A percentile compares a stretch with the other conserved stretches of the same genome.
Evolutionary conservation across 148 eudicot species (phyloP).

Genomic region (Vaccinium corymbosum): DNA sequence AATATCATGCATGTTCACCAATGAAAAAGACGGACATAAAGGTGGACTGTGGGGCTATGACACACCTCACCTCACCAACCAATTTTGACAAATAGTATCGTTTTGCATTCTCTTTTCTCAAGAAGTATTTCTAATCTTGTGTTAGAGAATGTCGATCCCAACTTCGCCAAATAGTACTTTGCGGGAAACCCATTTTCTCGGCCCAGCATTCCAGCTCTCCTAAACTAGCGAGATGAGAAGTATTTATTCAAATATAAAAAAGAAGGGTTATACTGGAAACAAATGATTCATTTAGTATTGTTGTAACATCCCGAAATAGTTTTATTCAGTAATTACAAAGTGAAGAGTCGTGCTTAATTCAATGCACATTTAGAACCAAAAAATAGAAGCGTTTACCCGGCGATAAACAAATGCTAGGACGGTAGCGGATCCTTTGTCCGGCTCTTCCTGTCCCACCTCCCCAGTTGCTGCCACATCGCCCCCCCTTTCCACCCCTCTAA

Average conservation of each 20-base stretch:
- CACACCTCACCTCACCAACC: background rate
- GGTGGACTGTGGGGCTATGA: background rate
- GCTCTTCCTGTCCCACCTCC: too few species aligned
- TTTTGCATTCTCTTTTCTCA: background rate
- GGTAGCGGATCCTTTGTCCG: too few species aligned
- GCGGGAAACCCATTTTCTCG: background rate
- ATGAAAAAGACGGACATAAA: background rate
- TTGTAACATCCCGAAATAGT: too few species aligned
- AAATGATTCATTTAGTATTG: too few species aligned
- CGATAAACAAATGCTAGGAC: too few species aligned
- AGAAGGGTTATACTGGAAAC: background rate
- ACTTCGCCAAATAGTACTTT: background rate
- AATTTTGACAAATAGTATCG: background rate
- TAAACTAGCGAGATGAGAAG: background rate
- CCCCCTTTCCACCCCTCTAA: too few species aligned
- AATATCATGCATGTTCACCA: background rate
- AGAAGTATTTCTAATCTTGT: background rate
- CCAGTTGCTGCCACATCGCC: too few species aligned
- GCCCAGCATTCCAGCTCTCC: background rate
- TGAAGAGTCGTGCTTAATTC: too few species aligned
- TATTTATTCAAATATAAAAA: background rate
- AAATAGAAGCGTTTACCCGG: too few species aligned
- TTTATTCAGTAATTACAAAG: too few species aligned
- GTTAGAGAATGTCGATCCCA: background rate
- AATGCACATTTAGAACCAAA: too few species aligned